phyloP scores from a whole-genome alignment of 2,329 filamentous ascomycete genomes.

The Cercospora beticola region DNA sequence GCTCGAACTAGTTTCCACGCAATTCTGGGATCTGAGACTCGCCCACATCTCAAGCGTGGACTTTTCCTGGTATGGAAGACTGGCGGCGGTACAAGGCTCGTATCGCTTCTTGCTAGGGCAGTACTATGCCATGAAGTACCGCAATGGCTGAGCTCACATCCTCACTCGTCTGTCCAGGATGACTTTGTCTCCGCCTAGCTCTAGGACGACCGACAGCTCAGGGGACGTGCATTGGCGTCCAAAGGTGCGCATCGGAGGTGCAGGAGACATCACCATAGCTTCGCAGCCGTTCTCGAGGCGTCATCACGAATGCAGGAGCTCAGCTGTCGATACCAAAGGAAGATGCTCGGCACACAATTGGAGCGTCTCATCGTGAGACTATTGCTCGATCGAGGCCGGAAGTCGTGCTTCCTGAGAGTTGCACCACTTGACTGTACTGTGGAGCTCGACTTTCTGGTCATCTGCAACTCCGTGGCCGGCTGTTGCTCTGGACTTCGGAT shows the following conservation, averaged over 20 bases:
- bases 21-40: not conserved
- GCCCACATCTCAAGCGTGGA: not conserved
- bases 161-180: not conserved
- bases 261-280: not conserved
- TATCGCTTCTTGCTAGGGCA: not conserved
- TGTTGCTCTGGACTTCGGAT: not conserved
- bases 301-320: not conserved
- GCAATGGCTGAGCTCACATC: not conserved
- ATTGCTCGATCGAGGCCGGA: not conserved
- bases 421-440: not conserved
- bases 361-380: not conserved
- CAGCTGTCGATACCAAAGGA: not conserved
- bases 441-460: not conserved
- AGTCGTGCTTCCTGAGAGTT: not conserved
- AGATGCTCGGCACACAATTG: not conserved
- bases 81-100: not conserved
- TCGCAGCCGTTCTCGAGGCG: not conserved
- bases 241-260: not conserved
- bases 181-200: not conserved
- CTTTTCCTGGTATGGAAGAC: not conserved
- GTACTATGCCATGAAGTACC: not conserved
- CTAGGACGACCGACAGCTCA: not conserved
- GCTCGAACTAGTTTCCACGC: not conserved
- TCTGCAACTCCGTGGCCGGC: not conserved
- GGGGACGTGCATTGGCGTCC: not conserved